phyloP scores from a whole-genome alignment of 1,139 yeast genomes.

The Debaryomyces sp. region DNA sequence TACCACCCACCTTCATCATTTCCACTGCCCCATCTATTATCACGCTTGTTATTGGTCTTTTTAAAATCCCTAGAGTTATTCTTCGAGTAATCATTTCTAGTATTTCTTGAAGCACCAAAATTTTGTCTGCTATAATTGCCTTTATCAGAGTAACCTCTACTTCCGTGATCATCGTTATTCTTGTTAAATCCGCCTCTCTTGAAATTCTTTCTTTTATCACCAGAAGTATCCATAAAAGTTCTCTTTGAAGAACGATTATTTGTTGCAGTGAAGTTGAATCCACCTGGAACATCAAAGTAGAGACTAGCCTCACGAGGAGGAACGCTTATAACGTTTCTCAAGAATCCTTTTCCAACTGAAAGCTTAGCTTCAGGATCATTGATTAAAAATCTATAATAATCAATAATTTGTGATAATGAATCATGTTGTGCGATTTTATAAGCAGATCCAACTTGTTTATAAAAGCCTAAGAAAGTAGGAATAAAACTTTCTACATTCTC shows the following conservation, averaged over 20 bases:
- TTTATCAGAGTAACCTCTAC: conserved; percentile 6
- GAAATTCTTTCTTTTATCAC: conserved; percentile 19
- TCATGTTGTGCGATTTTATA: conserved; percentile 27
- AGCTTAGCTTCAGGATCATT: conserved; percentile 18
- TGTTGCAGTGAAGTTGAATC: conserved; percentile 14
- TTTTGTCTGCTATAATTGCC: conserved; percentile 5
- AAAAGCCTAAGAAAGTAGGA: conserved; percentile 36
- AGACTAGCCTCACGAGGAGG: conserved; percentile 20
- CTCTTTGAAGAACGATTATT: conserved; percentile 20
- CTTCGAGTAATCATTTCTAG: background rate
- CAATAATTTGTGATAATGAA: conserved; percentile 13
- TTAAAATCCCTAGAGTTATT: background rate
- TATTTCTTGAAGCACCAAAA: conserved; percentile 4
- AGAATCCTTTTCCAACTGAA: conserved; percentile 11
- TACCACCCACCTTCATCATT: conserved; percentile 1
- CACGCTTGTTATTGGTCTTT: background rate
- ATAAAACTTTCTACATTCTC: conserved; percentile 21
- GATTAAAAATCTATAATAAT: conserved; percentile 14
- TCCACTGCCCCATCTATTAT: background rate
- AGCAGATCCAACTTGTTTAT: conserved; percentile 28
- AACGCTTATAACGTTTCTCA: conserved; percentile 13
- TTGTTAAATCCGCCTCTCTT: conserved; percentile 11
- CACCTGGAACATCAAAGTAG: conserved; percentile 25
- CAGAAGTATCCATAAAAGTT: conserved; percentile 10
- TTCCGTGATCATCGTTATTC: background rate